Conservation (phyloP, 768 basidiomycete genomes). For the Boletus reticulatus region DNA sequence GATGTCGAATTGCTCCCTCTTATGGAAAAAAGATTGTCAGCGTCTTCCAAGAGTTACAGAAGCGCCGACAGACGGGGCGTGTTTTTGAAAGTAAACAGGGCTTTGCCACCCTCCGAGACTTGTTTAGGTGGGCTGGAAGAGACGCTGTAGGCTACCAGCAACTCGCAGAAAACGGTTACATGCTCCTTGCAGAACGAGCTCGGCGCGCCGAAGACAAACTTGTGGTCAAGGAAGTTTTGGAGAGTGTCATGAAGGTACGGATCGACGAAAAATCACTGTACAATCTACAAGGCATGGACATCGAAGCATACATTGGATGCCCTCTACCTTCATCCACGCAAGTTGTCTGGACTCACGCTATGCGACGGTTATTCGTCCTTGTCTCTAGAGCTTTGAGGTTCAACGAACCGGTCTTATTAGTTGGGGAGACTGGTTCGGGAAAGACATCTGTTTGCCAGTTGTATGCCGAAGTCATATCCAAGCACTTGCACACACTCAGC, state of each 20-base stretch:
- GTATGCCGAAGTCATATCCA: constrained; percentile 64
- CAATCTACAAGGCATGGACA: constrained; percentile 45
- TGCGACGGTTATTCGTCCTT: constrained; percentile 85
- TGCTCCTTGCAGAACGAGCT: constrained; percentile 92
- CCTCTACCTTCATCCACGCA: constrained; percentile 42
- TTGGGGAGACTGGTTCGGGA: constrained; percentile 96
- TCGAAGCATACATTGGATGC: constrained; percentile 53
- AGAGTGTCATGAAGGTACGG: constrained; percentile 81
- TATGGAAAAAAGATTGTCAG: constrained; percentile 87
- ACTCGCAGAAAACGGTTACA: constrained; percentile 94
- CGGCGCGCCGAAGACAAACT: constrained; percentile 81
- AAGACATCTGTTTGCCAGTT: constrained; percentile 97
- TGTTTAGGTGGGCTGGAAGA: constrained; percentile 95
- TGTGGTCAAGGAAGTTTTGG: constrained; percentile 91
- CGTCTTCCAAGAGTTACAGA: constrained; percentile 92
- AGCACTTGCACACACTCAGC: constrained; percentile 71
- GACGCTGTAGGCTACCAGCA: constrained; percentile 89
- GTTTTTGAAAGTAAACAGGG: constrained; percentile 98
- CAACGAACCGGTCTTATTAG: constrained; percentile 92
- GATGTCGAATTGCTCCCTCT: constrained; percentile 91
- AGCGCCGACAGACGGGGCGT: constrained; percentile 82
- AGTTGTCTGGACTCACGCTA: constrained; percentile 91
- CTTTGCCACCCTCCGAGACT: constrained; percentile 93
- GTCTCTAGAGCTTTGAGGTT: constrained; percentile 82
- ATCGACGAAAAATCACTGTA: constrained; percentile 77